Evolutionary conservation across 75 land plant genomes (phyloP), one percentile per base, ranked within the genome.

Genomic region (Pseudotsuga menziesii): DNA sequence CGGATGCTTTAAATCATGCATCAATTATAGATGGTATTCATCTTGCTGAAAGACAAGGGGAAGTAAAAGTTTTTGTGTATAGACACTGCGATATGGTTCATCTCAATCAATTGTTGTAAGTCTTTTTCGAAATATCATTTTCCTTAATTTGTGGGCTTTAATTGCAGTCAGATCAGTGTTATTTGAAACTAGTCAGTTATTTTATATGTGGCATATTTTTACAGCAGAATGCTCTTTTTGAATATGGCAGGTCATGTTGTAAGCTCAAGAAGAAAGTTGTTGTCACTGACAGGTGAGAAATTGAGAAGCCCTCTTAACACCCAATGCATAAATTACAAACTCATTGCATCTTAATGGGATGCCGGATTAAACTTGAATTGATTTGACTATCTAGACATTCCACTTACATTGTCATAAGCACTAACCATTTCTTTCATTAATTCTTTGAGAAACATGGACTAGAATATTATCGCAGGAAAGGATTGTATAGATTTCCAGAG

Each of bases 21-120:
- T 97, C 99, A 19, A 94, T 97, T 75, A 93, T 97, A 80, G 99
- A 97, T 82, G 99, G 99, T 32, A 89, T 92, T 75, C 94, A 92
- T 76, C 86, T 94, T 78, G 86, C 88, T 70, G 91, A 93, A 77
- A 83, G 88, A 54, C 92, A 78, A 55, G 59, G 77, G 62, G 83
- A 78, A 78, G 93, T 84, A 14, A 79, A 92, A 76, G 84, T 86
- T 52, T 89, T 88, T 82, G 80, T 94, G 6, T 97, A 97, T 81
- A 85, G 79, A 75, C 99, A 97, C 62, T 89, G 88, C 79, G 92
- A 97, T 78, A 89, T 94, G 88, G 32, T 54, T 63, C 98, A 97
- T 70, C 91, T 97, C 48, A 76, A 95, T 17, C 69, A 56, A 36
- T 44, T 92, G 56, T 69, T 97, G 99, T 97, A 87, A 63, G 99